phyloP scores from a whole-genome alignment of 2,329 filamentous ascomycete species.

The Mariannaea sp. region DNA sequence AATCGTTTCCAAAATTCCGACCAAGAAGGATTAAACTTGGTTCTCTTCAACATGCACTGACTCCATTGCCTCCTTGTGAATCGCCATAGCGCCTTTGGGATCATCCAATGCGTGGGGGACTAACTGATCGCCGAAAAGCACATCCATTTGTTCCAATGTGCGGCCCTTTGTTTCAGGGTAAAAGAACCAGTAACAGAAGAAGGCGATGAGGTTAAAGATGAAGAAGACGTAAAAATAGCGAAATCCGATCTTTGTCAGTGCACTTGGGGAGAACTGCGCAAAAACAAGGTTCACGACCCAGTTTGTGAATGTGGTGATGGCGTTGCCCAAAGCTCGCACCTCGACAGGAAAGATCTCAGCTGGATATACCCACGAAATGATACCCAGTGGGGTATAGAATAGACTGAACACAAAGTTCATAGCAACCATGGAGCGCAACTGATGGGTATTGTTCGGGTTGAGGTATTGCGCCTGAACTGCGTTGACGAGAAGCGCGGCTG shows the following conservation, averaged over 20 bases:
- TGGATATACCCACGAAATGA: conserved; percentile 49
- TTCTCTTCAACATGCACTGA: conserved; percentile 12
- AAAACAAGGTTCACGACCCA: conserved; percentile 49
- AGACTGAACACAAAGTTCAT: conserved; percentile 45
- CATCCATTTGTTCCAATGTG: conserved; percentile 21
- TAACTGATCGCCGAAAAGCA: conserved; percentile 21
- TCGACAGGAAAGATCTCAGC: conserved; percentile 48
- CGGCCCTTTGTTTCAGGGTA: conserved; percentile 20
- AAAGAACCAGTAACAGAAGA: conserved; percentile 29
- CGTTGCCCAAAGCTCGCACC: conserved; percentile 37
- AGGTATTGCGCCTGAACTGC: conserved; percentile 37
- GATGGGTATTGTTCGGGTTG: conserved; percentile 30
- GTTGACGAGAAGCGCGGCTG: conserved; percentile 36
- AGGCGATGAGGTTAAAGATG: conserved; percentile 33
- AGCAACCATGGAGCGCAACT: conserved; percentile 38
- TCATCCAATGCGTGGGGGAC: conserved; percentile 22
- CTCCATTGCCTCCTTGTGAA: conserved; percentile 12
- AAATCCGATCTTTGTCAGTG: conserved; percentile 49
- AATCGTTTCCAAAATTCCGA: too few relatives aligned
- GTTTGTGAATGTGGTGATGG: conserved; percentile 39
- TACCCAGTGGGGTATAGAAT: conserved; percentile 44
- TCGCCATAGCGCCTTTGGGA: conserved; percentile 17
- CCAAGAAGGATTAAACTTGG: conserved; percentile 10
- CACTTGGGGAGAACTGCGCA: conserved; percentile 53
- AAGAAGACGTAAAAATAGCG: conserved; percentile 48